phyloP scores from a whole-genome alignment of 495 filamentous ascomycete genomes.

The Talaromyces thailandensis region DNA sequence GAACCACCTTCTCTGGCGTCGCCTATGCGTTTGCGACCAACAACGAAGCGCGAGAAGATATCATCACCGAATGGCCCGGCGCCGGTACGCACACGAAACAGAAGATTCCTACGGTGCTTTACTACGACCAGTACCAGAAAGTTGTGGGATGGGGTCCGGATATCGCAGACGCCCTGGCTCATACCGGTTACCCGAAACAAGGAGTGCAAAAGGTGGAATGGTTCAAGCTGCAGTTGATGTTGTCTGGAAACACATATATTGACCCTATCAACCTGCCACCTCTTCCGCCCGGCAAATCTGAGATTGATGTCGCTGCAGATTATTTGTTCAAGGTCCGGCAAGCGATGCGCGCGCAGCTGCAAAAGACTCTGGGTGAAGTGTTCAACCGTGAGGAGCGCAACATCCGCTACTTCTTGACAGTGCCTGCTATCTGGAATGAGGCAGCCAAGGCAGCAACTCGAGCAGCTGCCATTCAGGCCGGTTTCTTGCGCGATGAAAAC shows the following conservation, averaged over 20 bases:
- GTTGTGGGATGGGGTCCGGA: slow-evolving; percentile 77
- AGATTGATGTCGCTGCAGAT: slow-evolving; percentile 73
- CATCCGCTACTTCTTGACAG: slow-evolving; percentile 68
- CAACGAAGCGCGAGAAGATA: slow-evolving; percentile 67
- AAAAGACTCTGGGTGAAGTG: slow-evolving; percentile 68
- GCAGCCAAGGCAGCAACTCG: slow-evolving; percentile 71
- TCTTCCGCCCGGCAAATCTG: slow-evolving; percentile 68
- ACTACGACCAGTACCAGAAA: slow-evolving; percentile 77
- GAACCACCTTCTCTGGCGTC: slow-evolving; percentile 72
- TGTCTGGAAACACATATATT: slow-evolving; percentile 73
- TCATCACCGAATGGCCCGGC: slow-evolving; percentile 74
- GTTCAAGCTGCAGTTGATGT: slow-evolving; percentile 79
- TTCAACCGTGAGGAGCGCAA: slow-evolving; percentile 73
- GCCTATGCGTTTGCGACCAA: slow-evolving; percentile 74
- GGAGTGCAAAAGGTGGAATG: slow-evolving; percentile 78
- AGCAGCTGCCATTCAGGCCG: slow-evolving; percentile 68
- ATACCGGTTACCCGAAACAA: slow-evolving; percentile 70
- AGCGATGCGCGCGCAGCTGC: slow-evolving; percentile 66
- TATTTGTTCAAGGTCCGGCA: slow-evolving; percentile 73
- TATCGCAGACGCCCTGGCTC: slow-evolving; percentile 69
- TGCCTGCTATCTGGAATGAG: slow-evolving; percentile 76
- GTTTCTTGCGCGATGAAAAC: slow-evolving; percentile 68
- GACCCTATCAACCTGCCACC: slow-evolving; percentile 74
- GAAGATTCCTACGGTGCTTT: slow-evolving; percentile 76
- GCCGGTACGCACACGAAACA: slow-evolving; percentile 70